Evolutionary conservation across 345 rosid genomes (phyloP), one percentile per base, ranked within the genome.

Genomic region (Salix udensis): DNA sequence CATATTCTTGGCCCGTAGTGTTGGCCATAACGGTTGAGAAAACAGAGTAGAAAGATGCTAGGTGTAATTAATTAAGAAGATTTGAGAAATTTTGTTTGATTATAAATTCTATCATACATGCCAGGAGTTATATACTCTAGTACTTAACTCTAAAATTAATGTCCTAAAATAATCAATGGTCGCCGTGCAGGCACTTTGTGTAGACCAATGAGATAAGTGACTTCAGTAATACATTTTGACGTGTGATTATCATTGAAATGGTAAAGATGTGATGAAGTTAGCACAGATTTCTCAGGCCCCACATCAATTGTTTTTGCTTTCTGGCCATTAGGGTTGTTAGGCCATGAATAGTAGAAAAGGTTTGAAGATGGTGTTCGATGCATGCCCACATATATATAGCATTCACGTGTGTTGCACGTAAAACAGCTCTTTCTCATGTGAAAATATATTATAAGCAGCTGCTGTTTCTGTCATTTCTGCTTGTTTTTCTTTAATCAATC

Each of bases 21-120:
- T 81, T 88, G 89, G 88, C 82, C 88, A 88, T 87, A 87, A 86
- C 88, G 65, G 94, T 92, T 89, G 88, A 82, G 94, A 91, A 92
- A 88, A 87, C 65, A 42, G 64, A n/a, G 64, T 58, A 58, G 64
- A 24, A 52, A 73, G 72, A 67, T 61, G 36, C 78, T 55, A 24
- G 70, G 85, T 82, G 83, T 81, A 75, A 75, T 53, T 82, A 75
- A 75, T 53, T 74, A 39, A 39, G 60, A 87, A 79, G 78, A 74
- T 74, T 81, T 78, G 78, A 72, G 55, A 62, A 42, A 23, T 42
- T 42, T 62, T 28, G 18, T 34, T 62, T 23, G n/a, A 30, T 74
- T 58, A 40, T 30, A n/a, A 65, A 34, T 30, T 65, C 31, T 58
- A 24, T 23, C 28, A 58, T 36, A 36, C 37, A 36, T 58, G 64